Evolutionary conservation across 192 early-diverging fungal species (phyloP), one percentile per base, ranked within the genome.

Genomic region (Backusella psychrophila): DNA sequence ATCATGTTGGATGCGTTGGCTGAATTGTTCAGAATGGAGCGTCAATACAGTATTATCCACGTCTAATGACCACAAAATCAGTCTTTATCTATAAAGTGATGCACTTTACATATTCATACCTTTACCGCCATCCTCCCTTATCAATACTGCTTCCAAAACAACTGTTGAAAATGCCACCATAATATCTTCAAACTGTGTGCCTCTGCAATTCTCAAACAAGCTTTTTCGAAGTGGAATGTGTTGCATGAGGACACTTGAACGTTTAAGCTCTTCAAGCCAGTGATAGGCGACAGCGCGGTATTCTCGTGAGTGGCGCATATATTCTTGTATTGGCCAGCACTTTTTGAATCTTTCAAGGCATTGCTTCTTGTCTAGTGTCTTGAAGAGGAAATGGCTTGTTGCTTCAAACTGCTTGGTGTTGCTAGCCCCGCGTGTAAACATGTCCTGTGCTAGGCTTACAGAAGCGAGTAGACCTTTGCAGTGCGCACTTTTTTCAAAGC

Each of bases 371-470:
- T 80, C 71, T 6, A 80, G 36, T 9, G 68, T 71, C 17, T 65
- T 69, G 71, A 80, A 80, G 6, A 80, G 41, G 46, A 80, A 80
- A 75, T 75, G 71, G 14, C 74, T 76, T 2, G 75, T 80, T 19
- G 53, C n/a, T 56, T 80, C 79, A 49, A 80, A 80, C n/a, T 75
- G 75, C 35, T 53, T 75, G 3, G 42, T 72, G 69, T 80, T 80
- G 33, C 68, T 59, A 29, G 79, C 75, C 41, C 41, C 52, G 36
- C 56, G 67, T 15, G 68, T 65, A 56, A 74, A 74, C 41, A 71
- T 66, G 49, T 78, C 65, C 3, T 36, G 19, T 6, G 17, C 38
- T n/a, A 73, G 31, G 4, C n/a, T 29, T 11, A 73, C 70, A 0
- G 34, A 31, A 29, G 56, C 26, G 59, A 68, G 66, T 14, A 67